A percentile compares a stretch with the other conserved stretches of the same genome.
Conservation (phyloP, 2,329 filamentous ascomycete genomes). For the Aspergillus felis region DNA sequence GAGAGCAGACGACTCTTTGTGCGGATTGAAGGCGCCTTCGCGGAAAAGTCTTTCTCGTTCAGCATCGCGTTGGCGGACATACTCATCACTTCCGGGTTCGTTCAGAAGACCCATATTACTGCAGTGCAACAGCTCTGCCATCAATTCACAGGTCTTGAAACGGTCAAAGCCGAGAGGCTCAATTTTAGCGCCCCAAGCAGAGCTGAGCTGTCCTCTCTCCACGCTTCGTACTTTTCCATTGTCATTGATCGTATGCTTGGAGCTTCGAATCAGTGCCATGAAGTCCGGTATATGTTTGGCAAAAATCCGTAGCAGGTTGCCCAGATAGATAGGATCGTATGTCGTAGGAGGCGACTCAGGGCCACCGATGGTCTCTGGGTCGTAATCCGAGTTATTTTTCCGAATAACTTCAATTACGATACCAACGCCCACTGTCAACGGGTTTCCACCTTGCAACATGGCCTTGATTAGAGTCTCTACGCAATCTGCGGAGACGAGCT, state of each 20-base stretch:
- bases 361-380: slow-evolving; percentile 82
- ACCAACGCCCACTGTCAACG: slow-evolving; percentile 90
- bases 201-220: slow-evolving; percentile 70
- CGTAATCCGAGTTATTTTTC: slow-evolving; percentile 99
- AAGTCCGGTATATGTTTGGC: slow-evolving; percentile 90
- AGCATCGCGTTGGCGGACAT: slow-evolving; percentile 73
- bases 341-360: slow-evolving; percentile 75
- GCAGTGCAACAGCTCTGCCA: slow-evolving; percentile 95
- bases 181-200: slow-evolving; percentile 85
- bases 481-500: slow-evolving; percentile 83
- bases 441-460: slow-evolving; percentile 92
- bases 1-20: slow-evolving; percentile 48
- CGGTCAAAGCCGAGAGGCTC: slow-evolving; percentile 94
- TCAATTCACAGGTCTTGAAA: slow-evolving; percentile 98
- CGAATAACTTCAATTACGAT: slow-evolving; percentile 98
- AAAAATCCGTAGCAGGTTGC: slow-evolving; percentile 82
- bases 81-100: slow-evolving; percentile 81
- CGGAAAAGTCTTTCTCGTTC: slow-evolving; percentile 76
- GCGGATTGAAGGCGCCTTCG: slow-evolving; percentile 64
- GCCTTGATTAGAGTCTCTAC: slow-evolving; percentile 80
- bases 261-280: slow-evolving; percentile 81
- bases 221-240: slow-evolving; percentile 57
- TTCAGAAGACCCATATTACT: slow-evolving; percentile 98
- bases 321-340: slow-evolving; percentile 92
- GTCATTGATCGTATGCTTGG: slow-evolving; percentile 55